phyloP scores from a whole-genome alignment of 1,284 basidiomycete species.

The Polyporus tsugae region DNA sequence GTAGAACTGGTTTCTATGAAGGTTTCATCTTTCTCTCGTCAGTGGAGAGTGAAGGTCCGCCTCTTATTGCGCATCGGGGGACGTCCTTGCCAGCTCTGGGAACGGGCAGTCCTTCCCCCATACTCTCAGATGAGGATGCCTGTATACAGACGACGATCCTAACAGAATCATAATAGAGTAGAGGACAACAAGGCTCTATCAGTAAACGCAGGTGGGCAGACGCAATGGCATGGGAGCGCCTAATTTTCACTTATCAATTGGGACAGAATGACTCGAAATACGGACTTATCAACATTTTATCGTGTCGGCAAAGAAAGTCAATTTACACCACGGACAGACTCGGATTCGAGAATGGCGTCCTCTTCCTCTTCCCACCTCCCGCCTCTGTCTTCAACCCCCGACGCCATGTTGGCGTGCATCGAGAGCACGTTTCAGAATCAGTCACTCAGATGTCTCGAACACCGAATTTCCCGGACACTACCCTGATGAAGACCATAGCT shows the following conservation, averaged over 20 bases:
- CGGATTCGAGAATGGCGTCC: conserved; percentile 38
- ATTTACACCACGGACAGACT: conserved; percentile 24
- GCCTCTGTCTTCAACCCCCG: conserved; percentile 44
- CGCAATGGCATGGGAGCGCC: neutral
- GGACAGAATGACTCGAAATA: neutral
- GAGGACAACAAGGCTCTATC: neutral
- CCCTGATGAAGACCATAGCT: conserved; percentile 84
- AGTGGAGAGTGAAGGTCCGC: too few relatives aligned
- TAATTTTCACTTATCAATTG: neutral
- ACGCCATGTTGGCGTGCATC: conserved; percentile 63
- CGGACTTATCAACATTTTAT: neutral
- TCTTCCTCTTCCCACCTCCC: conserved; percentile 39
- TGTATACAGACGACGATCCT: neutral
- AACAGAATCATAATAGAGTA: neutral
- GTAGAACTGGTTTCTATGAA: conserved; percentile 2
- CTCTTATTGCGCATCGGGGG: too few relatives aligned
- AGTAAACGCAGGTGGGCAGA: neutral
- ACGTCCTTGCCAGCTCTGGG: too few relatives aligned
- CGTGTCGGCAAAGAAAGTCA: conserved; percentile 25
- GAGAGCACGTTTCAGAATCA: too few relatives aligned
- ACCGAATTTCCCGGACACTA: conserved; percentile 91
- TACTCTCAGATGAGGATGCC: too few relatives aligned
- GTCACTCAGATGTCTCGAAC: conserved; percentile 81
- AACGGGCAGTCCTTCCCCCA: too few relatives aligned
- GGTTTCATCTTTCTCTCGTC: neutral